Base-by-base conservation (phyloP, 2,329 filamentous ascomycete genomes). In the Nigrospora oryzae region DNA sequence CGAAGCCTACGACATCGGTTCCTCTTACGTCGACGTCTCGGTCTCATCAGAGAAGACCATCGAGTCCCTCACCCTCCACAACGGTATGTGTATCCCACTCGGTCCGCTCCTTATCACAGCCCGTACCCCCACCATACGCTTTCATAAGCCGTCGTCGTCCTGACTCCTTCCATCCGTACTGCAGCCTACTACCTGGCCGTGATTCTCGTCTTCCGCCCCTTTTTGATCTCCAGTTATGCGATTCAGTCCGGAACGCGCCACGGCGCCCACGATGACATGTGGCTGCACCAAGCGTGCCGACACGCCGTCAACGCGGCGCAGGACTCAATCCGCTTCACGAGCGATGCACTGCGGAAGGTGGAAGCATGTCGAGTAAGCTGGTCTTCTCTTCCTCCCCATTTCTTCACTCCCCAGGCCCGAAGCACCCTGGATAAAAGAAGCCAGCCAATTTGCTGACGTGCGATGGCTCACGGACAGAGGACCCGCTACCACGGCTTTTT, bases 231-330 rank as follows among this genome's bases (percentile, higher is more conserved):
- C 5, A 51, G 54, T 37, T 53, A 46, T n/a, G 51, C 54, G 4
- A 36, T 56, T 14, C 40, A 44, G 3, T 46, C 49, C n/a, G 46
- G 40, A 35, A 34, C 41, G 5, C 42, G 43, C 10, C 41, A 31
- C 28, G 33, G 16, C 13, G 15, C 43, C 13, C 42, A 15, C 34
- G 41, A 13, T 35, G 48, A 49, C 4, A 60, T 61, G 47, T 61
- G 58, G 58, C 50, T 61, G 11, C 47, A 58, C 36, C 56, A 58
- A 19, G 58, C 58, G 1, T 60, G 58, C 38, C 45, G 58, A 39
- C 49, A 55, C 23, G 58, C 58, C 1, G 55, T 52, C 31, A 55
- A 60, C 38, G 55, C 58, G 10, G 58, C 58, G 7, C 58, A 60
- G 35, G 58, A 61, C 44, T 51, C 52, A 12, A 50, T 58, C 16